These are phyloP conservation scores for Aspergillus ostianus DNA, from an alignment of 495 filamentous ascomycete genomes.

Conservation along the genomic window DNA sequence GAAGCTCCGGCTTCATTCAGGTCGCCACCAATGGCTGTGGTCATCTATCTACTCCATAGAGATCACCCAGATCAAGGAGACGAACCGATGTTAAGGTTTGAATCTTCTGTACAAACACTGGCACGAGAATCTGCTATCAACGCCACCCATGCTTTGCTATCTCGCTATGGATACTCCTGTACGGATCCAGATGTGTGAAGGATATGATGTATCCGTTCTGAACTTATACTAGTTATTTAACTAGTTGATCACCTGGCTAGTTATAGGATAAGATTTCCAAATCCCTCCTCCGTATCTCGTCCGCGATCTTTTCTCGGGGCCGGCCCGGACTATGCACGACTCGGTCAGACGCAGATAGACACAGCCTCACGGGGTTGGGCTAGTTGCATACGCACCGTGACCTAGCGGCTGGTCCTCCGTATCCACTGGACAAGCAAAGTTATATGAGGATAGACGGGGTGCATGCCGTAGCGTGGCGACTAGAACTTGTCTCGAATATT, in stretches of 20 bases:
- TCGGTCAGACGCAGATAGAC: neutral
- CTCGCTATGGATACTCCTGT: neutral
- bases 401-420: too few species aligned
- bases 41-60: neutral
- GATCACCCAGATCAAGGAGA: neutral
- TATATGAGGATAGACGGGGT: neutral
- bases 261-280: too few species aligned
- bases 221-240: neutral
- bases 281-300: neutral
- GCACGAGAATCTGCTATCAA: neutral
- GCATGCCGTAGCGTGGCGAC: neutral
- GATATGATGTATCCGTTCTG: neutral
- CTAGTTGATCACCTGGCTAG: too few species aligned
- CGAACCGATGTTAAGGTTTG: neutral
- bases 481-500: neutral
- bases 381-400: neutral
- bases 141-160: neutral
- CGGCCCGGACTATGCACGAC: neutral
- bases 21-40: too few species aligned
- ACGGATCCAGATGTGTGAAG: neutral
- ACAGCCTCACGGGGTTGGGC: neutral
- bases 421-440: neutral
- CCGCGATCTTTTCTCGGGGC: neutral
- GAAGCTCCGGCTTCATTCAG: neutral
- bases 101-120: neutral